These are phyloP conservation scores for Tetradesmus lagerheimii DNA, from an alignment of 139 green algal genomes.

Conservation along the genomic window DNA sequence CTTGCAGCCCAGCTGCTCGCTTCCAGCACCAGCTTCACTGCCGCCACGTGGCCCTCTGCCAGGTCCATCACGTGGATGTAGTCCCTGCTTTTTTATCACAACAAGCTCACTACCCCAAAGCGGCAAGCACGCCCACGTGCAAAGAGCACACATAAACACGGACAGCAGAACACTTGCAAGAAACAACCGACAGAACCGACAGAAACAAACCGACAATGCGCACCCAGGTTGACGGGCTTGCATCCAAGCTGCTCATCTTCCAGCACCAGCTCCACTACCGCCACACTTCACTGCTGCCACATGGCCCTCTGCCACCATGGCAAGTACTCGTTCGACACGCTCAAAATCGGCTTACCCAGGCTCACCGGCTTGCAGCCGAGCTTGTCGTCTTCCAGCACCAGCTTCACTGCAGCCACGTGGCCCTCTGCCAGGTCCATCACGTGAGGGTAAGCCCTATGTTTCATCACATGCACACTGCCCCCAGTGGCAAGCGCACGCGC, in stretches of 20 bases:
- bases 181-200: background rate
- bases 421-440: constrained; percentile 67
- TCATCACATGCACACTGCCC: too few species aligned
- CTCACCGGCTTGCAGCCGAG: constrained; percentile 90
- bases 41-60: constrained; percentile 89
- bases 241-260: constrained; percentile 73
- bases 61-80: too few species aligned
- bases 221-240: constrained; percentile 92
- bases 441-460: too few species aligned
- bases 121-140: too few species aligned
- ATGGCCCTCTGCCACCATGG: constrained; percentile 92
- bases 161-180: background rate
- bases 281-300: constrained; percentile 86
- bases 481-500: background rate
- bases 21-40: constrained; percentile 82
- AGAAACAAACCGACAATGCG: background rate
- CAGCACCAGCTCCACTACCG: constrained; percentile 87
- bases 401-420: constrained; percentile 89
- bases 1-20: constrained; percentile 75
- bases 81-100: too few species aligned
- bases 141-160: too few species aligned
- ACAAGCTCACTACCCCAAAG: background rate
- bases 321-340: too few species aligned
- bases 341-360: constrained; percentile 86
- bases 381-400: constrained; percentile 71